Percentiles rank a stretch among this genome's conserved stretches.
Conservation (phyloP, 768 basidiomycete species). For the Piloderma croceum region DNA sequence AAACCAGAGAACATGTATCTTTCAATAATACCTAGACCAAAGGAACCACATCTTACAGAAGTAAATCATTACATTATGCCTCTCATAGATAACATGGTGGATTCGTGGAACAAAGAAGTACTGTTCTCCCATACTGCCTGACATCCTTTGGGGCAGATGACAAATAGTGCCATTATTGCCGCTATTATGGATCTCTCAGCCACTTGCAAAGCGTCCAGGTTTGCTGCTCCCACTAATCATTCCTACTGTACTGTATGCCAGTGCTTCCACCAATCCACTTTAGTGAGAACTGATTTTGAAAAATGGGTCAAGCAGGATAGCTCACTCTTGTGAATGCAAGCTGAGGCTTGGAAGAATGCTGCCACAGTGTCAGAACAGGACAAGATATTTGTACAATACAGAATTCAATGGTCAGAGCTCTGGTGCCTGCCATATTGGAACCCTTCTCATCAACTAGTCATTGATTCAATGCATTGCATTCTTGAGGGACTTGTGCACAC, state of each 20-base stretch:
- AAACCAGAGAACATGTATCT: slow-evolving; percentile 30
- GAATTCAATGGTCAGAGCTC: slow-evolving; percentile 15
- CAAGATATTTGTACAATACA: slow-evolving; percentile 5
- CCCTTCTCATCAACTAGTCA: slow-evolving; percentile 11
- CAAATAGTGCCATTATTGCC: slow-evolving; percentile 6
- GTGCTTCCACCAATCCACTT: slow-evolving; percentile 8
- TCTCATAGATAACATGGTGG: slow-evolving; percentile 23
- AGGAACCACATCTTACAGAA: slow-evolving; percentile 20
- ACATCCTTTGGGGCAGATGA: background rate
- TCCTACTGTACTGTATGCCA: slow-evolving; percentile 29
- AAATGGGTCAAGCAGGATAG: background rate
- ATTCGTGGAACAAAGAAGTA: slow-evolving; percentile 15
- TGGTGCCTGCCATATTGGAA: slow-evolving; percentile 19
- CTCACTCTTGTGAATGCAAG: background rate
- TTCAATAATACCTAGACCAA: slow-evolving; percentile 26
- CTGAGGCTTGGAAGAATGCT: slow-evolving; percentile 2
- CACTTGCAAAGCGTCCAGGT: slow-evolving; percentile 21
- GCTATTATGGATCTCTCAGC: slow-evolving; percentile 28
- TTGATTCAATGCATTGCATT: slow-evolving; percentile 21
- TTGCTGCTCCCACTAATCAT: slow-evolving; percentile 17
- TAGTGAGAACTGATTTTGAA: slow-evolving; percentile 1
- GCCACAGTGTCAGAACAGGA: background rate
- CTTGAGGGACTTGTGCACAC: slow-evolving; percentile 1
- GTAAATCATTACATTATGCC: slow-evolving; percentile 28
- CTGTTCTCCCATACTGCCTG: slow-evolving; percentile 12